A percentile compares a stretch with the other conserved stretches of the same genome.
Evolutionary conservation across 345 rosid genomes (phyloP).

Genomic region (Hibiscus mutabilis): DNA sequence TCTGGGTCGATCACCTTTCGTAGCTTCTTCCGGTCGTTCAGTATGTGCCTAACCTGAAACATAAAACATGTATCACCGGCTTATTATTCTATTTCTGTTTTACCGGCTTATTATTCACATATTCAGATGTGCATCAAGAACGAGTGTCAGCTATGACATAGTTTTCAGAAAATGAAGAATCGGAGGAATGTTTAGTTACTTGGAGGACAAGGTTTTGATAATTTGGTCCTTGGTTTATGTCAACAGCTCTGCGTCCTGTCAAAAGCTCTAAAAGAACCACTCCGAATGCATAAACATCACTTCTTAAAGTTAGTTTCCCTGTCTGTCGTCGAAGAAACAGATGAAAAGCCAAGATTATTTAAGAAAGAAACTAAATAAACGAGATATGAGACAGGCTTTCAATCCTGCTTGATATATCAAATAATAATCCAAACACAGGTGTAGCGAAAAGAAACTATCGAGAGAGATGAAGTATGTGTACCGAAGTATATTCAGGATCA

Average conservation of each 20-base stretch:
- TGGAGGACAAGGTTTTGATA: slow-evolving; percentile 95
- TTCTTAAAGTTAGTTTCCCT: slow-evolving; percentile 90
- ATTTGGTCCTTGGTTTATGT: slow-evolving; percentile 71
- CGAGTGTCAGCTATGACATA: background rate
- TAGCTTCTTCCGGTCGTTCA: slow-evolving; percentile 73
- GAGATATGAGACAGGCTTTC: too few relatives aligned
- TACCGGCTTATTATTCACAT: too few relatives aligned
- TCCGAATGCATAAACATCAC: slow-evolving; percentile 96
- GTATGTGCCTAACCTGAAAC: slow-evolving; percentile 71
- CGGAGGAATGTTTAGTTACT: slow-evolving; percentile 26
- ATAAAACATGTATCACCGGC: slow-evolving; percentile 28
- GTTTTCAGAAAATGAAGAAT: background rate
- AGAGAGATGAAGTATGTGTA: background rate
- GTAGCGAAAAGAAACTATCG: too few relatives aligned
- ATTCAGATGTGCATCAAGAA: background rate
- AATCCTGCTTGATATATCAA: too few relatives aligned
- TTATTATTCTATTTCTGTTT: slow-evolving; percentile 6
- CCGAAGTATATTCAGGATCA: slow-evolving; percentile 1
- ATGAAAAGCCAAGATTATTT: background rate
- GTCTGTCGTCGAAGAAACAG: slow-evolving; percentile 42
- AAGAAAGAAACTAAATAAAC: too few relatives aligned
- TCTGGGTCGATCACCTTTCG: slow-evolving; percentile 83
- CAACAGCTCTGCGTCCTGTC: slow-evolving; percentile 93
- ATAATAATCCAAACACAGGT: too few relatives aligned
- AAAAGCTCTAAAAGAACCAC: slow-evolving; percentile 92